Base-by-base conservation (phyloP, 179 eudicot species). In the Silene noctiflora region DNA sequence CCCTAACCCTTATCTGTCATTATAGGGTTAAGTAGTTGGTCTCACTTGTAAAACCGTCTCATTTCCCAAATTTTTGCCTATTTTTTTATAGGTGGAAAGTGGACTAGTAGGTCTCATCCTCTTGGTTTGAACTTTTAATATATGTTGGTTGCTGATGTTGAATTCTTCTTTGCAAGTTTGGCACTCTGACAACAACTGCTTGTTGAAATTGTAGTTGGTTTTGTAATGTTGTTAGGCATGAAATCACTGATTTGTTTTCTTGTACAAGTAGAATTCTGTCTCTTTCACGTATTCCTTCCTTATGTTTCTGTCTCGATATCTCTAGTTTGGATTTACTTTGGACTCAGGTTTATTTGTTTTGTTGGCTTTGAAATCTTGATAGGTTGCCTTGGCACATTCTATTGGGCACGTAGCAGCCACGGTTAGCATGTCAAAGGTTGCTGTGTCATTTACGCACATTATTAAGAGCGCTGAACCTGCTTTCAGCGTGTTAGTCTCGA, bases 381-480 rank as follows among this genome's bases (percentile, higher is more conserved):
- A 88, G 97, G 94, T 91, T 83, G 94, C 97, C 33, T 84, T 90
- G 82, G 95, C 95, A 42, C 97, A 92, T 81, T 87, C 95, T 68
- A 92, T 90, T 75, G 92, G 93, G 64, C 96, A 92, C 72, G 97
- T 91, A 35, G 95, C 97, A 0, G 97, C 97, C 53, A 92, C 97
- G 9, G 92, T 92, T 71, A 92, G 97, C 81, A 92, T 91, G 97
- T 92, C 96, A 14, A 92, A 92, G 86, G 97, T 92, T 58, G 97
- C 97, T 2, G 96, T 92, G 33, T 92, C 96, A 29, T 92, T 92
- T 25, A 92, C 97, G 33, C 96, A 92, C 84, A 91, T 91, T 29
- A 91, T 91, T 74, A 91, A 92, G 86, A 91, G 97, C 63, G 94
- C 90, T 68, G 97, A 92, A 61, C 97, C 97, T 63, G 97, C 97